Base-by-base conservation (phyloP, 2,329 filamentous ascomycete species). In the Talaromyces sp. region DNA sequence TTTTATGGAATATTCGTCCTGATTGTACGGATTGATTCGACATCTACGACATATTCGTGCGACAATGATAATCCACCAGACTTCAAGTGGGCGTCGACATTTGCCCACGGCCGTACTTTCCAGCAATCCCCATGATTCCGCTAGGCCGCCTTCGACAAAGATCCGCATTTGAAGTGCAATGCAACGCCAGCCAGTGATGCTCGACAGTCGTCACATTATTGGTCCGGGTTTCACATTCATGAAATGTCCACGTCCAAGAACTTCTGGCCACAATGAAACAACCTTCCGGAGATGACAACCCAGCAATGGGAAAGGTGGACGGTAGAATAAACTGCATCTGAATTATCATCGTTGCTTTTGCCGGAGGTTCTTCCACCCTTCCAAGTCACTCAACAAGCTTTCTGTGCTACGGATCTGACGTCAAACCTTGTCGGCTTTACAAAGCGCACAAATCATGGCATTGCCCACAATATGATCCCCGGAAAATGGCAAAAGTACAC, bases 381-480 rank as follows among this genome's bases (percentile, higher is more conserved):
- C 56, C 19, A 33, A 61, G 35, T 49, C 33, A 37, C 22, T 35
- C 54, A 61, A 66, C 54, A 63, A 54, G 41, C 52, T 66, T 57
- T 62, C 11, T 31, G 39, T 56, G 39, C 35, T 22, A 27, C 50
- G 61, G 64, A 59, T 61, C 64, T 66, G 64, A 66, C 64, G 64
- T 66, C 64, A 66, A 66, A 50, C 43, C 22, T 39, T 56, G n/a
- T 41, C 64, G 64, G 64, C 13, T 10, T 61, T 35, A 22, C 17
- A 61, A 66, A 31, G 61, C 61, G 61, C 31, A 35, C 64, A 56
- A 66, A 63, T 63, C 54, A 61, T 43, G 15, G 15, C 25, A 27
- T 54, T 66, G 61, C 64, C 64, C 64, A 61, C 64, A 66, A 61
- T 43, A 33, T 31, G 49, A 60, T 66, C 64, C 64, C 64, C 60